Base-by-base conservation (phyloP, 768 basidiomycete species). In the Leccinum incarnatum region DNA sequence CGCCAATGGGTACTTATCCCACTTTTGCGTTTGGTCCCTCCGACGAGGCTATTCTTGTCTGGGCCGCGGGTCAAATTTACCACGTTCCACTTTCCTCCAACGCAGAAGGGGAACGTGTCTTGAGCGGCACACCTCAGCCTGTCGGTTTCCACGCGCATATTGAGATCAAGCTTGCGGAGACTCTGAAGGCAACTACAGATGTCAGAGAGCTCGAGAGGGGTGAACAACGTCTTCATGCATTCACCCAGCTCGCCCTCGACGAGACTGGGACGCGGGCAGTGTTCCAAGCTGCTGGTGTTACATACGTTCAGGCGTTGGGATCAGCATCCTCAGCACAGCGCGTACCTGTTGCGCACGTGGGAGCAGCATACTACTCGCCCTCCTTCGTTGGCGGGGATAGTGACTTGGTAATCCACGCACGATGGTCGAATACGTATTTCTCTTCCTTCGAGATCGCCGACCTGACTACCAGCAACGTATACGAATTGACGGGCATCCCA, bases 1-100 rank as follows among this genome's bases (percentile, higher is more conserved):
- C 88, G 14, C 88, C 89, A 0, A 89, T 89, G 87, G 87, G 88
- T 11, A 91, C 88, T 42, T 91, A 91, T 63, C 89, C 88, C 0
- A 85, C 87, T 1, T 91, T 87, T 65, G 79, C 88, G 9, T 90
- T 90, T 66, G 56, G 60, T 58, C 58, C 69, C 7, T 65, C 60
- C 29, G 65, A 69, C 23, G 61, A 64, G 21, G 69, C 67, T 23
- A 73, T 90, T 54, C 77, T 90, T 61, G 85, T 90, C 57, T 90
- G 88, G 88, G 86, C 88, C 4, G 81, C 85, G 2, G 88, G 88
- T 2, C 81, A 87, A 57, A 88, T 90, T 25, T 82, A 84, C 67
- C 77, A 75, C 14, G 77, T 90, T 11, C 87, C 88, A 15, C 72
- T 89, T 17, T 12, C 56, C 40, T 23, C 49, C 36, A 69, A 70